Conservation (phyloP, 139 green algal genomes). For the Desmodesmus armatus region DNA sequence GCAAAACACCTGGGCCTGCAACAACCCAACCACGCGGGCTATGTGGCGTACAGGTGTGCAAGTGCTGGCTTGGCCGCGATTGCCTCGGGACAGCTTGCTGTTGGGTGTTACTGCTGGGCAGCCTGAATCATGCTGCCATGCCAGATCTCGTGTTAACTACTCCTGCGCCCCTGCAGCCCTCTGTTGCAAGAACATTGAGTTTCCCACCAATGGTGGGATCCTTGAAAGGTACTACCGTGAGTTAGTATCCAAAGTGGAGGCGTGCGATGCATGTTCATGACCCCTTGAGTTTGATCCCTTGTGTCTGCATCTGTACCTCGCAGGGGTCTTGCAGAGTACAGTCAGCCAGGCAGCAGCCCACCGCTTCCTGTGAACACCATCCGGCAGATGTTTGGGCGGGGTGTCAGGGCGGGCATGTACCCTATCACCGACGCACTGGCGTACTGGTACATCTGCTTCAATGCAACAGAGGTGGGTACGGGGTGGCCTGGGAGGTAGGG, state of each 20-base stretch:
- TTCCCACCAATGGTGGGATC: too few species aligned
- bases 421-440: conserved; percentile 60
- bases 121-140: too few species aligned
- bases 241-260: too few species aligned
- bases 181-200: too few species aligned
- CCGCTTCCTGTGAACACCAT: conserved; percentile 44
- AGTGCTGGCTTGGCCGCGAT: not conserved
- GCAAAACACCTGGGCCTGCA: conserved; percentile 51
- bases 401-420: conserved; percentile 75
- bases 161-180: too few species aligned
- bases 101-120: not conserved
- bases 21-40: conserved; percentile 56
- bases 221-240: too few species aligned
- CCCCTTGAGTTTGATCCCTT: too few species aligned
- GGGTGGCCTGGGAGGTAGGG: not conserved
- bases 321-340: conserved; percentile 58
- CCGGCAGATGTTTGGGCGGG: conserved; percentile 33
- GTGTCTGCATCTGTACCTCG: not conserved
- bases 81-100: not conserved
- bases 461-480: conserved; percentile 37
- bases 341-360: conserved; percentile 7
- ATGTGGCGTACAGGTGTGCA: conserved; percentile 22
- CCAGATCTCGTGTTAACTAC: too few species aligned
- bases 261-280: too few species aligned
- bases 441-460: conserved; percentile 82